Evolutionary conservation across 1,284 basidiomycete species (phyloP), one percentile per base, ranked within the genome.

Genomic region (Malassezia yamatoensis): DNA sequence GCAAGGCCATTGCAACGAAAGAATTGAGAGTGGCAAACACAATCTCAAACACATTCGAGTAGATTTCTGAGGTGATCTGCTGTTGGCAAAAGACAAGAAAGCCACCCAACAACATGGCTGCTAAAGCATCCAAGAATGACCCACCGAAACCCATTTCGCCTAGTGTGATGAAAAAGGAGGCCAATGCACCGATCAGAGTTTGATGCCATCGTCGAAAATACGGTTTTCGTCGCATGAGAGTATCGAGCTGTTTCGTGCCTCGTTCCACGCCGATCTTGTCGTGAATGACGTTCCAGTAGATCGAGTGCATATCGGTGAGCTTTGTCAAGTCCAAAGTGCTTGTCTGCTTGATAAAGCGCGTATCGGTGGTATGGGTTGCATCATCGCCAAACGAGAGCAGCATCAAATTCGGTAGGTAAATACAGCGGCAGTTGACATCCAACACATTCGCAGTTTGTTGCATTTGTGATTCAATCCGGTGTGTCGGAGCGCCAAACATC

Each of bases 401-500:
- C 79, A 88, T 85, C 50, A 87, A 80, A 55, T 87, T 86, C 4
- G 90, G 89, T 39, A 93, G 78, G 75, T 90, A 90, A 76, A 93
- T 82, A 76, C 87, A 86, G 62, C 84, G 86, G 62, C 87, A 80
- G 68, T 85, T 82, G 65, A 91, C 81, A 66, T 91, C 88, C 42
- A 94, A 81, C 16, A 91, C 88, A 5, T 81, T 81, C 12, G 85
- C 88, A 3, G 89, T 90, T 24, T 85, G 83, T 74, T 86, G 84
- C 63, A 93, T 85, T 75, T 91, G 89, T 6, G 87, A 82, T 70
- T 86, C 87, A 43, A 93, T 80, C 44, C 89, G 83, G 75, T 93
- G 88, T 2, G 85, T 83, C n/a, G 90, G 89, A 2, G 85, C 87
- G 38, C 88, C 88, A 64, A 90, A 93, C 88, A 90, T 90, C 88